A percentile compares a stretch with the other conserved stretches of the same genome.
These are phyloP conservation scores for Filobasidium wieringae DNA, from an alignment of 768 basidiomycete species.

Conservation along the genomic window DNA sequence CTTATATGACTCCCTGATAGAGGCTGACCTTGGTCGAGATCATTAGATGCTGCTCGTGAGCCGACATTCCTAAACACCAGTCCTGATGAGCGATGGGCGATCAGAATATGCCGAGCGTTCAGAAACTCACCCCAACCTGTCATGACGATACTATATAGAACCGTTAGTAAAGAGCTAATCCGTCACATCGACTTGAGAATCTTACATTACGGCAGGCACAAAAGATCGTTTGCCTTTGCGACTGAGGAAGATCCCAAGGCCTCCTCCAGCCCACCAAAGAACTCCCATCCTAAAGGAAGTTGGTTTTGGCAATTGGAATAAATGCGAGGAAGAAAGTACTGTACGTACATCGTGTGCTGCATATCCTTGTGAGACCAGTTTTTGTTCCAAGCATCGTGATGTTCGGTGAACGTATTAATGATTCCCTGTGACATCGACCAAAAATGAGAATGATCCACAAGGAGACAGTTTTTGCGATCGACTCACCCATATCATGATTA, in stretches of 20 bases:
- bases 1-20: not conserved
- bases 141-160: slow-evolving; percentile 54
- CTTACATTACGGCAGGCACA: slow-evolving; percentile 69
- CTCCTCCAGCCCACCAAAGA: slow-evolving; percentile 83
- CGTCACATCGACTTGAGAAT: slow-evolving; percentile 3
- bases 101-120: not conserved
- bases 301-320: slow-evolving; percentile 29
- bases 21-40: slow-evolving; percentile 60
- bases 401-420: slow-evolving; percentile 90
- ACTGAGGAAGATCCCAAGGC: slow-evolving; percentile 67
- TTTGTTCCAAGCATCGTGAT: slow-evolving; percentile 49
- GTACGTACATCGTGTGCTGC: slow-evolving; percentile 58
- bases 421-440: slow-evolving; percentile 26
- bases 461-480: not conserved
- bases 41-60: slow-evolving; percentile 72
- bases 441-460: not conserved
- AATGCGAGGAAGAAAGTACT: slow-evolving; percentile 35
- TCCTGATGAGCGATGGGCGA: not conserved
- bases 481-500: slow-evolving; percentile 39
- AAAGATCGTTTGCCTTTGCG: slow-evolving; percentile 39
- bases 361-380: slow-evolving; percentile 83
- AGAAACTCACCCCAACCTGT: slow-evolving; percentile 60
- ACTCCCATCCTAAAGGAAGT: slow-evolving; percentile 54
- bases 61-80: slow-evolving; percentile 68
- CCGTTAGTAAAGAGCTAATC: not conserved